Evolutionary conservation across 768 basidiomycete genomes (phyloP), one percentile per base, ranked within the genome.

Genomic region (Russula dissimulans): DNA sequence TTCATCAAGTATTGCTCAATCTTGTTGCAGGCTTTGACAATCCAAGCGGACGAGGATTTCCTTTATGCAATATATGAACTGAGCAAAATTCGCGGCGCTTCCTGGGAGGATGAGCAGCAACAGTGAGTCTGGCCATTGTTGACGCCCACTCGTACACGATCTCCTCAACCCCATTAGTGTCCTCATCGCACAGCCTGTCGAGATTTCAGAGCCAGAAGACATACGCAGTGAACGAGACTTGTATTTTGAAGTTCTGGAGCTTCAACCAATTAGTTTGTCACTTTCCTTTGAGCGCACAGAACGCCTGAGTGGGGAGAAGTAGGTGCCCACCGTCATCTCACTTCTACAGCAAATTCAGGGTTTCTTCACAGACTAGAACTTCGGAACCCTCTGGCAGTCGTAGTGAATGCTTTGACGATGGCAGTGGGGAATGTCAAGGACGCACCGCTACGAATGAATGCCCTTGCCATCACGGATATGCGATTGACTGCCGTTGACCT

Each of bases 211-310:
- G 61, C 88, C 91, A n/a, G 74, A 75, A 34, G 78, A 79, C 4
- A 79, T 81, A n/a, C 77, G 81, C 12, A 76, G 74, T 3, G 90
- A 90, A 38, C 83, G 83, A 71, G 87, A 92, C 61, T 72, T 97
- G 53, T 99, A 98, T 75, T 99, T 99, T 67, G 97, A 99, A 73
- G 82, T 93, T 12, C 79, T 99, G 7, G 91, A 97, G 67, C 77
- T 99, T 32, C 95, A 99, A 63, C 97, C 97, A 6, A 90, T 98
- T 68, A 85, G 87, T 63, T 77, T 99, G 4, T 86, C 91, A 1
- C 73, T 99, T 17, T 98, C 97, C 0, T 99, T 99, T 77, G 95
- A 97, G 91, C 84, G 95, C 17, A 95, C 95, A 1, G 97, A 97
- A 67, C 78, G 91, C 32, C 84, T 95, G 57, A 97, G 88, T 71